Evolutionary conservation across 2,329 filamentous ascomycete species (phyloP).

Genomic region (Sordariomycetes sp.): DNA sequence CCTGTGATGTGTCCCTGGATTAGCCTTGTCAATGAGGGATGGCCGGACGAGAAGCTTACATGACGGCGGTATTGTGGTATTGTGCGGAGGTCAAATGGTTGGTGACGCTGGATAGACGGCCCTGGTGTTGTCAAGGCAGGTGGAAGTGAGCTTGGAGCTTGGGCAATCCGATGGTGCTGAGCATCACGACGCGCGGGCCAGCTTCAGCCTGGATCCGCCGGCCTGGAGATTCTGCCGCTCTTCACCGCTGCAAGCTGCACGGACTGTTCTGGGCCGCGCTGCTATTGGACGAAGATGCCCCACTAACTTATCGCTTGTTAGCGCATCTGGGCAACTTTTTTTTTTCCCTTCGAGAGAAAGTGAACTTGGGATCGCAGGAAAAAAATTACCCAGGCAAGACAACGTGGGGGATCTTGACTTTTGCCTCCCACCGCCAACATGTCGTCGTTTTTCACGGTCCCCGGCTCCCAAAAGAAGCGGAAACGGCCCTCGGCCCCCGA

Average conservation of each 20-base stretch:
- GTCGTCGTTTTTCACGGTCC: slow-evolving; percentile 94
- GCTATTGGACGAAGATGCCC: slow-evolving; percentile 7
- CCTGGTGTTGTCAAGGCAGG: neutral
- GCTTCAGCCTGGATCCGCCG: slow-evolving; percentile 26
- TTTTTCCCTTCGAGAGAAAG: slow-evolving; percentile 16
- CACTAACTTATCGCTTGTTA: slow-evolving; percentile 3
- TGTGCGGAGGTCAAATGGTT: neutral
- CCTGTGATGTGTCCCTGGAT: slow-evolving; percentile 39
- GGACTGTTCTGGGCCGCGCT: neutral
- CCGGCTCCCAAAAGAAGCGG: slow-evolving; percentile 80
- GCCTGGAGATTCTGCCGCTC: slow-evolving; percentile 16
- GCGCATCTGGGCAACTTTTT: slow-evolving; percentile 23
- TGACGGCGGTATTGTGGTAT: neutral
- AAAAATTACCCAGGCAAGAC: slow-evolving; percentile 3
- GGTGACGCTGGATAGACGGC: neutral
- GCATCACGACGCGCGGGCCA: slow-evolving; percentile 23
- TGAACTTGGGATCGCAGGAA: slow-evolving; percentile 4
- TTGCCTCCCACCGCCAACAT: slow-evolving; percentile 33
- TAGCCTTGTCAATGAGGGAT: neutral
- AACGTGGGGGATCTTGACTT: neutral
- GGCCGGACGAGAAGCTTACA: neutral
- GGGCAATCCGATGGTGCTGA: neutral
- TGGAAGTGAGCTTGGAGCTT: slow-evolving; percentile 4
- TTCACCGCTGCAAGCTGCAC: slow-evolving; percentile 16
- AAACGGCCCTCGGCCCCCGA: slow-evolving; percentile 55